Evolutionary conservation across 306 rosid species (phyloP), one percentile per base, ranked within the genome.

Genomic region (Malus orientalis): DNA sequence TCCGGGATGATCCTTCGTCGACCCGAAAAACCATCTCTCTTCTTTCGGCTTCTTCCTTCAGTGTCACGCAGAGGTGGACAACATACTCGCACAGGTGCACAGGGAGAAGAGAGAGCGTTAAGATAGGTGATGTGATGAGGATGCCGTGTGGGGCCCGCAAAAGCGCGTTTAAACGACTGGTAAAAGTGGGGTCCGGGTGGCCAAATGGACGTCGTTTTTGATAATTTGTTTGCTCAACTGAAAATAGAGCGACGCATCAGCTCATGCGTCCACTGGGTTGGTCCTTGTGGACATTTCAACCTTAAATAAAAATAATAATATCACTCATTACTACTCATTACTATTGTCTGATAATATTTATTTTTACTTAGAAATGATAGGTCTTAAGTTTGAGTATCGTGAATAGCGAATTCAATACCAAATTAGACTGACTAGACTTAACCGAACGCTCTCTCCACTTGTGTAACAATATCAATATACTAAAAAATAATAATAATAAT

Each of bases 1-100:
- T 81, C 29, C 70, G 81, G 86, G 96, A 85, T 91, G 90, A 81
- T 91, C 87, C 82, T 51, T 49, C 55, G 3, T 22, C 18, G 58
- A 44, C 73, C 25, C 67, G 62, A 77, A 74, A 45, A 58, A 76
- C 59, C 55, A 33, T 74, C 76, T 49, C 81, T 53, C 55, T 71
- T 73, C 69, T 44, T 81, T 49, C 5, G 22, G 27, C 60, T 29
- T 53, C 30, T 45, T 74, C 25, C 18, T 45, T 74, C 36, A 8
- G 20, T 20, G 55, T 1, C 45, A 14, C 22, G 12, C 27, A 10
- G 32, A 6, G 57, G 11, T 15, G 33, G 19, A 57, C 44, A 69
- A 75, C 12, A 44, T 22, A 23, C n/a, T 22, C 20, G 8, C 33
- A 29, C 20, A 5, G 49, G 19, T 20, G 32, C 13, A 23, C 33